Conservation (phyloP, 2,329 filamentous ascomycete genomes). For the Fusarium sp. region DNA sequence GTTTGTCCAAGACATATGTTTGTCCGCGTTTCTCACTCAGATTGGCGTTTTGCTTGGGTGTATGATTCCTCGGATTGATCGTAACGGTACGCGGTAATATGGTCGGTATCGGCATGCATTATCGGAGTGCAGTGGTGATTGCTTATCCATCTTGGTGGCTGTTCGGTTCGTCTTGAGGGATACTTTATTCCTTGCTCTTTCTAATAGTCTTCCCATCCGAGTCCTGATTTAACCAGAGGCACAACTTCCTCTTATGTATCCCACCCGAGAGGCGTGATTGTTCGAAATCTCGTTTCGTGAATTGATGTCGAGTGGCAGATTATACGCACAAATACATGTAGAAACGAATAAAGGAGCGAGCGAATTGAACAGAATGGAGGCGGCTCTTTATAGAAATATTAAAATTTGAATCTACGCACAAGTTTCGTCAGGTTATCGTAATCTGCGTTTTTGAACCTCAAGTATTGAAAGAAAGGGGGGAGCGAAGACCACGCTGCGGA, state of each 20-base stretch:
- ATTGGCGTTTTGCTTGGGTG: rapidly evolving
- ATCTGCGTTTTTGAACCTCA: rapidly evolving
- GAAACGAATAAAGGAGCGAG: background rate
- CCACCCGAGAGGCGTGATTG: rapidly evolving
- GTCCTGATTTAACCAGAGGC: no score
- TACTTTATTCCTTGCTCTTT: background rate
- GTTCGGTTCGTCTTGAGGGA: background rate
- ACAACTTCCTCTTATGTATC: no score
- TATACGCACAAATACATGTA: background rate
- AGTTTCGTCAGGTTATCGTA: background rate
- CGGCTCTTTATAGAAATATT: background rate
- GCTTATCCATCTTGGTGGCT: background rate
- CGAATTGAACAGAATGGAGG: rapidly evolving
- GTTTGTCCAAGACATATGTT: background rate
- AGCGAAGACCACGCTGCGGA: background rate
- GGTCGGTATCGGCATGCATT: no score
- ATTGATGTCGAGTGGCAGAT: no score
- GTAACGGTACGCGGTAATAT: no score
- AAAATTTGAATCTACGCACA: rapidly evolving
- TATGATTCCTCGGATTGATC: rapidly evolving
- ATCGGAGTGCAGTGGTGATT: background rate
- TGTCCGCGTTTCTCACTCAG: background rate
- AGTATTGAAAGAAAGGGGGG: background rate
- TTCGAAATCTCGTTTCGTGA: background rate
- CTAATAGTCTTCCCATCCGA: no score